Conservation (phyloP, 1,284 basidiomycete genomes). For the Moesziomyces parantarcticus region DNA sequence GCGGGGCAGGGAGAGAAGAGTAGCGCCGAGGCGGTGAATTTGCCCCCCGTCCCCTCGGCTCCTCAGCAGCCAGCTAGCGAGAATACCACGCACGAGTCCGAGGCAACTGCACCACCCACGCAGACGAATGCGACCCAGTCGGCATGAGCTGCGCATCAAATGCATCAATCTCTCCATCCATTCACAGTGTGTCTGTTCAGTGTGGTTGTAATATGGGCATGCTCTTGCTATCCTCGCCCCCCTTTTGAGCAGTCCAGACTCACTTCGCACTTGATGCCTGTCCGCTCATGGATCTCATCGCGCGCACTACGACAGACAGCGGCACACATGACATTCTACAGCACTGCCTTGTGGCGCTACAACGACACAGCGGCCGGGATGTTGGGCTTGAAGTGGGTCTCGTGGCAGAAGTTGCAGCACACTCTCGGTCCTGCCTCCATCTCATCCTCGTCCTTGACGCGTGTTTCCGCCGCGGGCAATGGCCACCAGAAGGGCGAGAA, state of each 20-base stretch:
- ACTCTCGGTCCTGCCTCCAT: not conserved
- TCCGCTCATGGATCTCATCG: too few relatives aligned
- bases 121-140: too few relatives aligned
- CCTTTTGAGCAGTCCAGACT: too few relatives aligned
- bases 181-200: too few relatives aligned
- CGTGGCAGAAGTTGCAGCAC: slow-evolving; percentile 45
- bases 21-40: not conserved
- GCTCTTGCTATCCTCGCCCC: too few relatives aligned
- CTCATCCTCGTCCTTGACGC: slow-evolving; percentile 7
- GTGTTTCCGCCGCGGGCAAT: not conserved
- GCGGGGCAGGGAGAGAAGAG: not conserved
- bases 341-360: not conserved
- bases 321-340: not conserved
- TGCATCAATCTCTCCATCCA: too few relatives aligned
- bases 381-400: slow-evolving; percentile 17
- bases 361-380: not conserved
- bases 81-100: too few relatives aligned
- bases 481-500: slow-evolving; percentile 53
- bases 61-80: not conserved
- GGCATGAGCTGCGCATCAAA: too few relatives aligned
- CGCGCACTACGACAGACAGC: not conserved
- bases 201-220: too few relatives aligned
- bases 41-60: not conserved
- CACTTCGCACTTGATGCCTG: too few relatives aligned
- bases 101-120: too few relatives aligned